Evolutionary conservation across 1,139 yeast genomes (phyloP), one percentile per base, ranked within the genome.

Genomic region (Geotrichum macrosporum): DNA sequence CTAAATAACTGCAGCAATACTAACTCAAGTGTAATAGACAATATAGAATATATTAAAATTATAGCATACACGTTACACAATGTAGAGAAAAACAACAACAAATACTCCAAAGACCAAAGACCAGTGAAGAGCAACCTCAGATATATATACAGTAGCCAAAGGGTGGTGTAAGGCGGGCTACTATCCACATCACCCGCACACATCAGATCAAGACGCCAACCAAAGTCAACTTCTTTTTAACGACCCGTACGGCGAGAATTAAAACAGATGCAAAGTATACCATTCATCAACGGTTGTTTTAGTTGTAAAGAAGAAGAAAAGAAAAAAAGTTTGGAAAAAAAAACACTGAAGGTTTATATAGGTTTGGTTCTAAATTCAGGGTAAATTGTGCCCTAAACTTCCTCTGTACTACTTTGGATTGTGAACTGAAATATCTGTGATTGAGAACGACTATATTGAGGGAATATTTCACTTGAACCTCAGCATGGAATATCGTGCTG

Each of bases 91-190:
- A n/a, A n/a, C n/a, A n/a, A n/a, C n/a, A n/a, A n/a, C n/a, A n/a
- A n/a, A n/a, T n/a, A n/a, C n/a, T n/a, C n/a, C n/a, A n/a, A n/a
- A n/a, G n/a, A n/a, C n/a, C n/a, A n/a, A n/a, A n/a, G n/a, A n/a
- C n/a, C n/a, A n/a, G n/a, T n/a, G n/a, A n/a, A n/a, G n/a, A 35
- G 30, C 45, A 41, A 41, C 32, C 45, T 41, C 45, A 41, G 45
- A 41, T 41, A 41, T 35, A 41, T 41, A 41, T 31, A 41, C 37
- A 33, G 40, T 40, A 41, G 45, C 45, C 30, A 41, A 41, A 41
- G 22, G 45, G 45, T 41, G 45, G 45, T 41, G 45, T 35, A 41
- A n/a, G 45, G 45, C 45, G 45, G 45, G 45, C 45, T 41, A 40
- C 45, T 20, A 41, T 41, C 45, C 45, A 41, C 45, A 41, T 21